Conservation (phyloP, 176 grass and related monocot species). For the Musa beccarii region DNA sequence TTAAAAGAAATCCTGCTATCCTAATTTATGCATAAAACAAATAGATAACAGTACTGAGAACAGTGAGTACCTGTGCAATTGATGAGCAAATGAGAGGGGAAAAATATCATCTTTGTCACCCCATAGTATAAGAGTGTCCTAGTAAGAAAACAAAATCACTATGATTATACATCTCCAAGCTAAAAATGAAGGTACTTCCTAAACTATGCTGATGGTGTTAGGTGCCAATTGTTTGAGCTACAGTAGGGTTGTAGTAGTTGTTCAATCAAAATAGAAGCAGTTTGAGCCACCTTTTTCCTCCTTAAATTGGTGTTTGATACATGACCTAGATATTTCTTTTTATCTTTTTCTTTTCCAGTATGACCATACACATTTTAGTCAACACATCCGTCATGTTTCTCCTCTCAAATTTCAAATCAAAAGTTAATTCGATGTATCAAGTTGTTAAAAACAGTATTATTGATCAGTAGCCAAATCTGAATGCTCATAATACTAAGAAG, state of each 20-base stretch:
- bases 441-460: no score
- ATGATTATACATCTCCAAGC: background rate
- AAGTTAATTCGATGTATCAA: no score
- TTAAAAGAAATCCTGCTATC: background rate
- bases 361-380: no score
- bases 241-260: no score
- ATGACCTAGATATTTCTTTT: no score
- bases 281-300: no score
- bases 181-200: background rate
- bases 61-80: slow-evolving; percentile 50
- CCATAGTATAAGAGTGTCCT: slow-evolving; percentile 75
- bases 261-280: no score
- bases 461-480: background rate
- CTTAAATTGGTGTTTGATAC: no score
- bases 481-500: background rate
- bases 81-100: slow-evolving; percentile 44
- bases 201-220: background rate
- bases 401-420: no score
- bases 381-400: no score
- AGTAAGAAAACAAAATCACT: background rate
- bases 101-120: slow-evolving; percentile 81
- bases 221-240: background rate
- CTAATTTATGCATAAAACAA: background rate
- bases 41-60: background rate
- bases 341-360: no score